These are phyloP conservation scores for Plasmodium billcollinsi DNA, from an alignment of 169 alveolate genomes.

Conservation along the genomic window DNA sequence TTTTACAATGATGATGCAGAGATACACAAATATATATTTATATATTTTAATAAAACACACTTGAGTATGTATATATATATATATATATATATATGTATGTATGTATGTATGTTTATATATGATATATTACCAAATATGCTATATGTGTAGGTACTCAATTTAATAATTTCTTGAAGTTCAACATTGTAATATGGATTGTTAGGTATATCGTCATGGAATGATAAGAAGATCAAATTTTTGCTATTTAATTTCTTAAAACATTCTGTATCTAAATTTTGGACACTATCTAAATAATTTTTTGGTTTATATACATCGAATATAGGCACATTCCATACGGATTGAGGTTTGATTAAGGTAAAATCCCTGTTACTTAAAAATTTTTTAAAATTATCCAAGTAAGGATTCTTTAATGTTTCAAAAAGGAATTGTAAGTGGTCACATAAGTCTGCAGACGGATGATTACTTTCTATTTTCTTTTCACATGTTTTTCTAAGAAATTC, in stretches of 20 bases:
- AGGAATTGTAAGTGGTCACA: conserved; percentile 53
- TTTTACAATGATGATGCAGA: background rate
- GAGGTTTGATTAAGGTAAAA: conserved; percentile 21
- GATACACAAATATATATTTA: background rate
- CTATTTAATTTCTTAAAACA: conserved; percentile 9
- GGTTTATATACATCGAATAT: conserved; percentile 25
- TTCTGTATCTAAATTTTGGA: background rate
- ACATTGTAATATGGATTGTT: conserved; percentile 23
- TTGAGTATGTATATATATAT: background rate
- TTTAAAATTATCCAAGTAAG: conserved; percentile 10
- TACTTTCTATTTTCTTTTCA: background rate
- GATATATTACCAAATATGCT: conserved; percentile 36
- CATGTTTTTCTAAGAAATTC: conserved; percentile 21
- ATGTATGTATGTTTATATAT: background rate
- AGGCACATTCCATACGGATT: conserved; percentile 22
- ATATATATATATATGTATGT: background rate
- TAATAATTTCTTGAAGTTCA: background rate
- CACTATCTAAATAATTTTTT: conserved; percentile 3
- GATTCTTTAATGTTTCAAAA: conserved; percentile 20
- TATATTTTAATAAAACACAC: background rate
- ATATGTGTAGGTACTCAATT: conserved; percentile 10
- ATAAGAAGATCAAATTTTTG: conserved; percentile 31
- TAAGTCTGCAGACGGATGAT: background rate
- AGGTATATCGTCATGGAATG: conserved; percentile 34
- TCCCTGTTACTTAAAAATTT: conserved; percentile 13